Conservation (phyloP, 2,329 filamentous ascomycete species). For the Fusarium decemcellulare region DNA sequence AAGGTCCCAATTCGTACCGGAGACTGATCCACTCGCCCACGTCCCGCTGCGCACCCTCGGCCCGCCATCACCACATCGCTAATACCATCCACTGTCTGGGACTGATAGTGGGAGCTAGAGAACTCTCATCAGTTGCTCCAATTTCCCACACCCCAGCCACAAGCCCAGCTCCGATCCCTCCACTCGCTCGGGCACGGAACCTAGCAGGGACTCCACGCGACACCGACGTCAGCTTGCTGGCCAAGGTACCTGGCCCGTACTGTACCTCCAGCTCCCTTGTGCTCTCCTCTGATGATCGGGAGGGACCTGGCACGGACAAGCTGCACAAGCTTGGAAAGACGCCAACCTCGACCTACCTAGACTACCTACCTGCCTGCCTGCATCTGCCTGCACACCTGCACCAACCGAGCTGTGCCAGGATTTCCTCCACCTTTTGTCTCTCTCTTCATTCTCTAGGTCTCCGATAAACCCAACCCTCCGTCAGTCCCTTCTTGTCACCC, state of each 20-base stretch:
- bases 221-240: background rate
- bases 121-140: constrained; percentile 26
- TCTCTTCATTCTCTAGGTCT: constrained; percentile 14
- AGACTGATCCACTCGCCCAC: constrained; percentile 10
- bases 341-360: constrained; percentile 18
- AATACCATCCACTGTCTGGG: constrained; percentile 15
- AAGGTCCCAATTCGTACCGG: constrained; percentile 1
- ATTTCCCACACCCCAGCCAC: constrained; percentile 39
- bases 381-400: constrained; percentile 19
- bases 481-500: constrained; percentile 30
- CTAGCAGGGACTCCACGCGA: background rate
- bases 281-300: constrained; percentile 23
- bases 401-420: constrained; percentile 36
- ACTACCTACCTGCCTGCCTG: constrained; percentile 8
- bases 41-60: constrained; percentile 33
- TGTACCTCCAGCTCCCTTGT: constrained; percentile 17
- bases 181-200: constrained; percentile 21
- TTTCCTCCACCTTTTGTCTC: constrained; percentile 36
- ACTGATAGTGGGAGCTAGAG: constrained; percentile 21
- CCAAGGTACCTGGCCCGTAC: constrained; percentile 12
- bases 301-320: constrained; percentile 11
- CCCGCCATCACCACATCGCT: constrained; percentile 28
- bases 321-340: constrained; percentile 32
- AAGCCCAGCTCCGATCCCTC: constrained; percentile 1
- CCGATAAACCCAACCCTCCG: constrained; percentile 24